A percentile compares a stretch with the other conserved stretches of the same genome.
Evolutionary conservation across 169 alveolate species (phyloP).

Genomic region (Babesia sp.): DNA sequence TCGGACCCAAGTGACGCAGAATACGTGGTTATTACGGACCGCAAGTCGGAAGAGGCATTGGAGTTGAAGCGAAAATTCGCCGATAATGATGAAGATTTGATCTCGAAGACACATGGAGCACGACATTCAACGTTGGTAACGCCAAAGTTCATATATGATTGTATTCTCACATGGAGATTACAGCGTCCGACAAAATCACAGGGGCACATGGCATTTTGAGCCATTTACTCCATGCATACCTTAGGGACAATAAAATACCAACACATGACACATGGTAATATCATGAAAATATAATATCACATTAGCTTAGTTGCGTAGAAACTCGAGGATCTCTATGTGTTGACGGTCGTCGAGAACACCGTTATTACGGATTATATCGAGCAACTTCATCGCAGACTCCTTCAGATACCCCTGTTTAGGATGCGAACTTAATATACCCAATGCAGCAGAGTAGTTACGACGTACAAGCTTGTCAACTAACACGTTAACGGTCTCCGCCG

Average conservation of each 20-base stretch:
- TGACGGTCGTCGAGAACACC: conserved; percentile 21
- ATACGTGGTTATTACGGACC: conserved; percentile 70
- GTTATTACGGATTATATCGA: conserved; percentile 18
- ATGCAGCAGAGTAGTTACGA: conserved; percentile 25
- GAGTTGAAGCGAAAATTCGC: conserved; percentile 48
- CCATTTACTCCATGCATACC: neutral
- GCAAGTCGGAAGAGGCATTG: conserved; percentile 41
- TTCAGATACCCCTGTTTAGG: conserved; percentile 29
- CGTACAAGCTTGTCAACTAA: conserved; percentile 26
- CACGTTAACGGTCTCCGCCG: conserved; percentile 19
- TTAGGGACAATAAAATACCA: no score
- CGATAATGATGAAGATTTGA: conserved; percentile 59
- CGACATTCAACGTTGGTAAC: conserved; percentile 69
- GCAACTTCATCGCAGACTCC: conserved; percentile 22
- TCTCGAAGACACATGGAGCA: conserved; percentile 67
- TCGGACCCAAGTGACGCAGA: conserved; percentile 71
- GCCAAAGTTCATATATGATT: conserved; percentile 68
- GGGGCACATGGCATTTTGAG: conserved; percentile 63
- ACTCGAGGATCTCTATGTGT: conserved; percentile 22
- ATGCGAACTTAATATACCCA: conserved; percentile 21
- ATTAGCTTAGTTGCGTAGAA: conserved; percentile 10
- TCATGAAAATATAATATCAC: no score
- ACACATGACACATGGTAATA: no score
- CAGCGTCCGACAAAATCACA: conserved; percentile 58
- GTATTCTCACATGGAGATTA: conserved; percentile 60